Base-by-base conservation (phyloP, 2,329 filamentous ascomycete species). In the Ophiostoma sp. region DNA sequence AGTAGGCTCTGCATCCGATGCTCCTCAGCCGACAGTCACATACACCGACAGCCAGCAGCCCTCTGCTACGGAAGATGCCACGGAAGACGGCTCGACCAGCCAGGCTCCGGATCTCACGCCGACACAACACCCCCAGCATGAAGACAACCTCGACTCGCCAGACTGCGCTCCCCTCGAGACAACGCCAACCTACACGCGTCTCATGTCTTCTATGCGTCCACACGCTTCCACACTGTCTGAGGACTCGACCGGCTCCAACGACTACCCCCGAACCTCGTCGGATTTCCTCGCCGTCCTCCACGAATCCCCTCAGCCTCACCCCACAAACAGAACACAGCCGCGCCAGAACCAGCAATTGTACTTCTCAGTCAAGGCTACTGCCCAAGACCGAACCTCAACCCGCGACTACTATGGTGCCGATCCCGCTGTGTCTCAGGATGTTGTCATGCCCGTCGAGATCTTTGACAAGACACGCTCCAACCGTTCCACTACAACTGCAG, bases 281-380 rank as follows among this genome's bases (percentile, higher is more conserved):
- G 71, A 73, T 27, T 72, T 73, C 48, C 69, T 71, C 27, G 72
- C 71, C 3, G 71, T 71, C 15, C 62, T 73, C n/a, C 72, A 69
- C 62, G 71, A 73, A 17, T 44, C 66, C 27, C 68, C 44, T 7
- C 72, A 44, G 52, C 10, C 66, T 31, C 33, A 60, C 33, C 52
- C 69, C 15, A 23, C 23, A 15, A 68, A 66, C 31, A 20, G 64
- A 3, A 20, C 68, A 27, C 13, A 48, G 4, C 35, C 60, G 27
- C 72, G 68, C 13, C 69, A 69, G 1, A 68, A 69, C 64, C 68
- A 70, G 36, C 57, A 69, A 10, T 62, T 73, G n/a, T 70, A 67
- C 35, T 70, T 73, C 33, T 68, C 69, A 3, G 71, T 73, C 11
- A 70, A 71, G 31, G 52, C 72, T 2, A 62, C 72, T 1, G 67